A percentile compares a stretch with the other conserved stretches of the same genome.
phyloP scores from a whole-genome alignment of 371 early-diverging fungal species.

The Syncephalastrum sp. region DNA sequence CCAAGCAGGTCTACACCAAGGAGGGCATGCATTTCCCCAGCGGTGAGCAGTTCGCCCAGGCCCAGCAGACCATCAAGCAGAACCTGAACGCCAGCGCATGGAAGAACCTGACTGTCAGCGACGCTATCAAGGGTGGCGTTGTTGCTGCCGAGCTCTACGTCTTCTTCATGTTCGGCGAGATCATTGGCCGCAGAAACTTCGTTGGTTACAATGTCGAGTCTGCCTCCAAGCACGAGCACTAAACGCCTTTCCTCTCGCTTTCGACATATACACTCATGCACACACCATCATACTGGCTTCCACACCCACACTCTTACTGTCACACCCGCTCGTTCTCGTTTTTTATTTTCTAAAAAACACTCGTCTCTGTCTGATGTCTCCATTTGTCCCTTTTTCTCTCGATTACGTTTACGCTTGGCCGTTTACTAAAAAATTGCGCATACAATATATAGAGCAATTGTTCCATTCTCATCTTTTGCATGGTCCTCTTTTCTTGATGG shows the following conservation, averaged over 20 bases:
- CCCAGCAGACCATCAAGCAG: constrained; percentile 52
- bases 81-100: constrained; percentile 45
- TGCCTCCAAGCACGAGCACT: constrained; percentile 44
- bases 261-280: too few species aligned
- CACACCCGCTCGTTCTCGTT: too few species aligned
- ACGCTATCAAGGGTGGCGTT: constrained; percentile 56
- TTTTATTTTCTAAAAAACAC: too few species aligned
- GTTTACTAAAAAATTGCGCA: too few species aligned
- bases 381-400: too few species aligned
- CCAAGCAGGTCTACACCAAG: constrained; percentile 70
- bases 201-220: constrained; percentile 68
- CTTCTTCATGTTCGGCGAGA: constrained; percentile 74
- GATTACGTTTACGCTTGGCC: too few species aligned
- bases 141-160: constrained; percentile 66
- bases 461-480: too few species aligned
- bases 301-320: too few species aligned
- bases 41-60: constrained; percentile 54
- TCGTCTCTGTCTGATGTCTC: too few species aligned
- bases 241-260: constrained; percentile 1
- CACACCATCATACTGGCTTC: too few species aligned
- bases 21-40: constrained; percentile 71
- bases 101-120: constrained; percentile 51
- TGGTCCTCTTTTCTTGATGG: too few species aligned
- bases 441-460: too few species aligned
- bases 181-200: constrained; percentile 72